These are phyloP conservation scores for Jamesozyma hellenica DNA, from an alignment of 805 yeast species.

Conservation along the genomic window DNA sequence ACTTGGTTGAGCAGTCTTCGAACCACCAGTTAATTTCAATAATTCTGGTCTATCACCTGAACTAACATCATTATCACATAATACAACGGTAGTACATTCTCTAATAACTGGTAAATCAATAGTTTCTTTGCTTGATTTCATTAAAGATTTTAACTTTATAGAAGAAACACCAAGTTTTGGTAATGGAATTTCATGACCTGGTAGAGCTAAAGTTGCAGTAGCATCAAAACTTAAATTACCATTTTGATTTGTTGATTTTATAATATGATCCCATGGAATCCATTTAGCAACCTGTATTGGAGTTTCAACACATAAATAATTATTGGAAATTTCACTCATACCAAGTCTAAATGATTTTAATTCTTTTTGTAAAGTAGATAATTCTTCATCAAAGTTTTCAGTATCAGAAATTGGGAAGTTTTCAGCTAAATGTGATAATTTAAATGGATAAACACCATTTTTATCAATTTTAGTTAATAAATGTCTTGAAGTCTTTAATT, in stretches of 20 bases:
- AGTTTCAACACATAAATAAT: slow-evolving; percentile 64
- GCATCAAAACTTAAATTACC: slow-evolving; percentile 62
- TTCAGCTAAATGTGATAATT: slow-evolving; percentile 56
- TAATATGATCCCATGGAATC: slow-evolving; percentile 57
- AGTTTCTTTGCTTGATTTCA: slow-evolving; percentile 39
- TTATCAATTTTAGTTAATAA: slow-evolving; percentile 63
- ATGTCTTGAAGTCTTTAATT: slow-evolving; percentile 62
- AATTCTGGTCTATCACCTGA: slow-evolving; percentile 42
- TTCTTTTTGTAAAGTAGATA: slow-evolving; percentile 39
- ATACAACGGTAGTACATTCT: slow-evolving; percentile 65
- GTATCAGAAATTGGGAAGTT: slow-evolving; percentile 48
- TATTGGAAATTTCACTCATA: slow-evolving; percentile 65
- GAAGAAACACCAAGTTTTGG: slow-evolving; percentile 65
- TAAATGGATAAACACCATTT: slow-evolving; percentile 85
- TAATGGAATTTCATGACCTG: slow-evolving; percentile 67
- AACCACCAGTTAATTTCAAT: slow-evolving; percentile 75
- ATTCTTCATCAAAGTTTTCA: slow-evolving; percentile 29
- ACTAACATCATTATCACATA: slow-evolving; percentile 38
- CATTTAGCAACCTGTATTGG: slow-evolving; percentile 67
- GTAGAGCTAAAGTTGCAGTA: slow-evolving; percentile 41
- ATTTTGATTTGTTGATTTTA: slow-evolving; percentile 54
- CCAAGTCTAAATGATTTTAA: slow-evolving; percentile 62
- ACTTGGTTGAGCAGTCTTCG: slow-evolving; percentile 55
- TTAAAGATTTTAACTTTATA: slow-evolving; percentile 53
- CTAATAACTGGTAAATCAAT: slow-evolving; percentile 56